phyloP scores from a whole-genome alignment of 1,284 basidiomycete genomes.

The Erythrobasidium hasegawianum region DNA sequence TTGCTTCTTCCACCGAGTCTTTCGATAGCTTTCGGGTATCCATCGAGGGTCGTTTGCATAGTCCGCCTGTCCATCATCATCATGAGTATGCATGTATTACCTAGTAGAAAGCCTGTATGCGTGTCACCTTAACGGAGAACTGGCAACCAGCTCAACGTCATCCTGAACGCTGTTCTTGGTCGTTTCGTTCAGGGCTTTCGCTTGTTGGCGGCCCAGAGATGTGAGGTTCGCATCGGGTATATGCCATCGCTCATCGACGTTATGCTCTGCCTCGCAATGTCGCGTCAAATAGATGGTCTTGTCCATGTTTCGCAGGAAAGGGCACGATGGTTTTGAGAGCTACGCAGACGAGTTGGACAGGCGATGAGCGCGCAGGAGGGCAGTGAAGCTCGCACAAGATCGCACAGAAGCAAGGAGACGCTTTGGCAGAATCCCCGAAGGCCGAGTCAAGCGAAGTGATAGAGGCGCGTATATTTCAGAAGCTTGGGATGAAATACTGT shows the following conservation, averaged over 20 bases:
- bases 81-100: not conserved
- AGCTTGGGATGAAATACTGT: too few relatives aligned
- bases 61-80: conserved; percentile 48
- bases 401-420: too few relatives aligned
- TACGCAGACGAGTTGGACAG: too few relatives aligned
- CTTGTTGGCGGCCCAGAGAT: conserved; percentile 46
- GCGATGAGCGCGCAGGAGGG: too few relatives aligned
- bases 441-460: too few relatives aligned
- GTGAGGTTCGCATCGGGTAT: conserved; percentile 50
- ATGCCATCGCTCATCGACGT: conserved; percentile 7
- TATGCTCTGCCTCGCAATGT: conserved; percentile 2
- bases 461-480: too few relatives aligned
- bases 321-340: too few relatives aligned
- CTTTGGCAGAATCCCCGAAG: too few relatives aligned
- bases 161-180: conserved; percentile 46
- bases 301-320: not conserved
- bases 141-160: conserved; percentile 48
- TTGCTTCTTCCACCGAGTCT: conserved; percentile 42
- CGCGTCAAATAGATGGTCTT: conserved; percentile 7
- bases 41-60: conserved; percentile 49
- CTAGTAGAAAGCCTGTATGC: not conserved
- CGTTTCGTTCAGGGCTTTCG: conserved; percentile 43
- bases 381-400: too few relatives aligned
- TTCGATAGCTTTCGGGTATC: conserved; percentile 46
- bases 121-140: conserved; percentile 44